These are phyloP conservation scores for Prunus kanzakura DNA, from an alignment of 306 rosid genomes.

Conservation along the genomic window DNA sequence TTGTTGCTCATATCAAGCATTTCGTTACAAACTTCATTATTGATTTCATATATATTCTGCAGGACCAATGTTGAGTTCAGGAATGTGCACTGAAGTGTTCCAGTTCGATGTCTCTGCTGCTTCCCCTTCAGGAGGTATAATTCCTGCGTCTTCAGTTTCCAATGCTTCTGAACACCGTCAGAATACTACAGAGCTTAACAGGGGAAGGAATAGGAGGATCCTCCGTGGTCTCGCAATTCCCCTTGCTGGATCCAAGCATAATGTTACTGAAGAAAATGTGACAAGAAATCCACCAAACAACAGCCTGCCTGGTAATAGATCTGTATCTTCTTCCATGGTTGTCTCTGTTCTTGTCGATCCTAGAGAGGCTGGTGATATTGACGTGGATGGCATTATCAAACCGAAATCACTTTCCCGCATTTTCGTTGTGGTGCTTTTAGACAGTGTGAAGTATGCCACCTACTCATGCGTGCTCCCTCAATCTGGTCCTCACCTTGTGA, in stretches of 20 bases:
- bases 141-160: conserved; percentile 74
- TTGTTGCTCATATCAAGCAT: neutral
- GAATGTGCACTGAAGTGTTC: conserved; percentile 95
- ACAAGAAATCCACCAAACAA: conserved; percentile 39
- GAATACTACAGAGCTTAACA: conserved; percentile 45
- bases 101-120: conserved; percentile 81
- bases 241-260: conserved; percentile 44
- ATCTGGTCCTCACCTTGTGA: conserved; percentile 59
- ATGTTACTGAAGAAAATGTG: conserved; percentile 51
- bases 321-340: conserved; percentile 69
- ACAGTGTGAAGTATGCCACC: conserved; percentile 88
- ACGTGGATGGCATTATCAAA: conserved; percentile 66
- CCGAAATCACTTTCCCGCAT: conserved; percentile 79
- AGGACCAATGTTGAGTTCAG: conserved; percentile 96
- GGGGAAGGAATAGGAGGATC: conserved; percentile 70
- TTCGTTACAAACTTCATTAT: conserved; percentile 5
- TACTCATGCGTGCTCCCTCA: conserved; percentile 89
- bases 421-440: conserved; percentile 76
- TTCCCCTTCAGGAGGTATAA: conserved; percentile 65
- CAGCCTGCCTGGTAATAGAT: conserved; percentile 52
- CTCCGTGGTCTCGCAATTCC: conserved; percentile 61
- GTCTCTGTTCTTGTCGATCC: conserved; percentile 97
- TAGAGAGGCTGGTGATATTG: conserved; percentile 61
- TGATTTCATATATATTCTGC: conserved; percentile 29
- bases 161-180: conserved; percentile 38